A percentile compares a stretch with the other conserved stretches of the same genome.
These are phyloP conservation scores for Coniferiporia sulphurascens DNA, from an alignment of 1,284 basidiomycete genomes.

Conservation along the genomic window DNA sequence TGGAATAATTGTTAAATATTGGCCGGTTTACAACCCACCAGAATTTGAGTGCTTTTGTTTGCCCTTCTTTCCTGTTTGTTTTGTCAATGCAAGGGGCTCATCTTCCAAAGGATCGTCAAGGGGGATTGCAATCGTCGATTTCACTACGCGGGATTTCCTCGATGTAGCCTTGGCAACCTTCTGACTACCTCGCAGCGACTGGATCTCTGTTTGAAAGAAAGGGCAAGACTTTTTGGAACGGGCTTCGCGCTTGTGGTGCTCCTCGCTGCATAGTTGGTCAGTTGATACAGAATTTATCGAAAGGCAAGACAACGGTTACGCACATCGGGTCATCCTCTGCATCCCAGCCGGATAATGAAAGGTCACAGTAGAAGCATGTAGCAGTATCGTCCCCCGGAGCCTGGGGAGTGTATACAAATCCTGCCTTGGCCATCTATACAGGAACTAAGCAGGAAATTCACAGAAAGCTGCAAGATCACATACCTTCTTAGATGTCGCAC, in stretches of 20 bases:
- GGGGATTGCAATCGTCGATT: neutral
- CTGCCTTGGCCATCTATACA: slow-evolving; percentile 74
- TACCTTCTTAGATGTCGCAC: slow-evolving; percentile 61
- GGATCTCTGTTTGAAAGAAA: slow-evolving; percentile 38
- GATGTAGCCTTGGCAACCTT: slow-evolving; percentile 18
- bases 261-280: slow-evolving; percentile 40
- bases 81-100: neutral
- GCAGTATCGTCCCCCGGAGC: slow-evolving; percentile 64
- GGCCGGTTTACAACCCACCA: neutral
- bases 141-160: slow-evolving; percentile 5
- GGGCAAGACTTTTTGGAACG: slow-evolving; percentile 44
- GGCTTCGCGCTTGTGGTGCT: slow-evolving; percentile 55
- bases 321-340: slow-evolving; percentile 75
- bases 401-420: slow-evolving; percentile 72
- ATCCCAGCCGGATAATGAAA: slow-evolving; percentile 77
- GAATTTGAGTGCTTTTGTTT: neutral
- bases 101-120: slow-evolving; percentile 4
- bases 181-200: slow-evolving; percentile 20
- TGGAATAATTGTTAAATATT: neutral
- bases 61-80: neutral
- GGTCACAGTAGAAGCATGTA: slow-evolving; percentile 73
- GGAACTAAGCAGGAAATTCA: neutral
- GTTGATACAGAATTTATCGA: slow-evolving; percentile 7
- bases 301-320: slow-evolving; percentile 25
- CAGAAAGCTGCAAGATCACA: neutral